A percentile compares a stretch with the other conserved stretches of the same genome.
Conservation (phyloP, 202 grass and related monocot genomes). For the Hordeum pubiflorum region DNA sequence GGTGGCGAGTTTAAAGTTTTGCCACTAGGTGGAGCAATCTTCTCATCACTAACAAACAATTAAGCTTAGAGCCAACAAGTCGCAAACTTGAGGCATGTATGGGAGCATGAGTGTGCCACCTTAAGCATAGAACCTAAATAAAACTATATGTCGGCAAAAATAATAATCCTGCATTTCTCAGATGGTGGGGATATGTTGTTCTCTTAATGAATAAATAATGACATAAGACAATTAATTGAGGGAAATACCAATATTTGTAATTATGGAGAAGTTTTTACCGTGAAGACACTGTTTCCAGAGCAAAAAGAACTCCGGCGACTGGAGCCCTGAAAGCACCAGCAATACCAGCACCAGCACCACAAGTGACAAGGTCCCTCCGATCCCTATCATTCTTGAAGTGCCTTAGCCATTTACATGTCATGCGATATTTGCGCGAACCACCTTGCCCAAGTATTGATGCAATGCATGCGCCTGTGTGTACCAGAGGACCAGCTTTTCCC, state of each 20-base stretch:
- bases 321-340: constrained; percentile 91
- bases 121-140: background rate
- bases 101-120: background rate
- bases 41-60: background rate
- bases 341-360: constrained; percentile 83
- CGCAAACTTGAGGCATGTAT: background rate
- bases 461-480: constrained; percentile 80
- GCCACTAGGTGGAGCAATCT: background rate
- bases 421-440: constrained; percentile 58
- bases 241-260: background rate
- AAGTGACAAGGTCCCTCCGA: constrained; percentile 84
- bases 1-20: background rate
- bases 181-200: background rate
- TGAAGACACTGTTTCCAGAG: constrained; percentile 85
- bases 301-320: constrained; percentile 84
- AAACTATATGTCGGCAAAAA: background rate
- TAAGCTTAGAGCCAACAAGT: background rate
- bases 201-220: background rate
- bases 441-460: constrained; percentile 87
- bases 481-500: constrained; percentile 85
- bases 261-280: constrained; percentile 53
- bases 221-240: background rate
- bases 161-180: background rate
- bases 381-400: constrained; percentile 97
- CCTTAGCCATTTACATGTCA: constrained; percentile 80